These are phyloP conservation scores for Pseudocercospora crystallina DNA, from an alignment of 2,329 filamentous ascomycete species.

Conservation along the genomic window DNA sequence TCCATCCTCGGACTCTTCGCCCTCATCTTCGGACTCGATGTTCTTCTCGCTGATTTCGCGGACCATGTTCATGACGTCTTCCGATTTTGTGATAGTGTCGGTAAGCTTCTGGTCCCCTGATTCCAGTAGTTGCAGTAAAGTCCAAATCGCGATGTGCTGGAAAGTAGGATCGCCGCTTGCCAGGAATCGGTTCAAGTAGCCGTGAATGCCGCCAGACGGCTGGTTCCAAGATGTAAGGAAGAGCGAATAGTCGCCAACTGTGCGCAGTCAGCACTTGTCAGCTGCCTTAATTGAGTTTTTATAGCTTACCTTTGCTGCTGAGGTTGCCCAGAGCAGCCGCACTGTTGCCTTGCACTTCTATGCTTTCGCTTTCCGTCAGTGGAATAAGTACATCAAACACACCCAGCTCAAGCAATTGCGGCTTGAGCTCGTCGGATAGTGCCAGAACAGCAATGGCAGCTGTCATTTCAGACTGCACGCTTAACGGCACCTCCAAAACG, in stretches of 20 bases:
- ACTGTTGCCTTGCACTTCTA: constrained; percentile 98
- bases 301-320: constrained; percentile 81
- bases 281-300: background rate
- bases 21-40: constrained; percentile 76
- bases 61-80: constrained; percentile 90
- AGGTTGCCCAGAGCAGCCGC: constrained; percentile 93
- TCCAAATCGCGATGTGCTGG: constrained; percentile 99
- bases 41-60: constrained; percentile 86
- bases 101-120: constrained; percentile 91
- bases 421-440: constrained; percentile 91
- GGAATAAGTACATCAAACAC: constrained; percentile 97
- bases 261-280: constrained; percentile 27
- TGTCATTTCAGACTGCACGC: constrained; percentile 98
- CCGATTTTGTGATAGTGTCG: constrained; percentile 80
- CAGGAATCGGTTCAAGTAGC: constrained; percentile 89
- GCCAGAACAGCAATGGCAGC: constrained; percentile 97
- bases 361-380: constrained; percentile 89
- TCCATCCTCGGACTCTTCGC: constrained; percentile 86
- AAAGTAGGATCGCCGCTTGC: constrained; percentile 94
- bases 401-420: constrained; percentile 82
- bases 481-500: constrained; percentile 86
- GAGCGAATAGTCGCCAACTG: constrained; percentile 94
- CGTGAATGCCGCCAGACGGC: constrained; percentile 90
- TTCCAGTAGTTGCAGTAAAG: constrained; percentile 88
- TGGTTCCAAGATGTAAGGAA: constrained; percentile 94